These are phyloP conservation scores for Diplodia intermedia DNA, from an alignment of 2,329 filamentous ascomycete genomes.

Conservation along the genomic window DNA sequence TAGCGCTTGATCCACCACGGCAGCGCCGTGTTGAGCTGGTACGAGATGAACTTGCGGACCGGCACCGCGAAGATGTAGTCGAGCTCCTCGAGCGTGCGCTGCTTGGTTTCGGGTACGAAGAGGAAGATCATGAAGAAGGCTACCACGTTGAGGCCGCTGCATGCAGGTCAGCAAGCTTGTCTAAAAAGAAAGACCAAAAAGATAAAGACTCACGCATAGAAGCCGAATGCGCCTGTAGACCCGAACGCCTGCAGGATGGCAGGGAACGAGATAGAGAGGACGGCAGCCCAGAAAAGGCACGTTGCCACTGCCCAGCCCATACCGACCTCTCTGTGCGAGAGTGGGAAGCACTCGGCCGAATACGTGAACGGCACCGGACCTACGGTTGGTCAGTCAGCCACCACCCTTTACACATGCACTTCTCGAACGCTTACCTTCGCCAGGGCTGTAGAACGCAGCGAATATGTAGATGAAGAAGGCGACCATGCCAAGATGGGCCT, in stretches of 20 bases:
- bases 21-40: slow-evolving; percentile 48
- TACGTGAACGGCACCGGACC: slow-evolving; percentile 52
- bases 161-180: slow-evolving; percentile 39
- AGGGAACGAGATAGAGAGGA: slow-evolving; percentile 50
- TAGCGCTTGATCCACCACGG: slow-evolving; percentile 58
- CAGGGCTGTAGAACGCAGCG: slow-evolving; percentile 59
- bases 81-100: slow-evolving; percentile 46
- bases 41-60: slow-evolving; percentile 49
- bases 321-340: slow-evolving; percentile 47
- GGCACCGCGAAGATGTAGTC: slow-evolving; percentile 61
- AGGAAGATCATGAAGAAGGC: slow-evolving; percentile 44
- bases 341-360: slow-evolving; percentile 53
- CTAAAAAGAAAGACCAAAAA: too few relatives aligned
- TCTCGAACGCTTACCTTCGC: slow-evolving; percentile 40
- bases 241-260: slow-evolving; percentile 45
- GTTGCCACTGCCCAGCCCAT: slow-evolving; percentile 52
- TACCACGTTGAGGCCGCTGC: slow-evolving; percentile 47
- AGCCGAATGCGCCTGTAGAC: slow-evolving; percentile 61
- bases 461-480: slow-evolving; percentile 58
- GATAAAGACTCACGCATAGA: slow-evolving; percentile 55
- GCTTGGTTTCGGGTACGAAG: slow-evolving; percentile 44
- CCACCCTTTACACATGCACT: neutral
- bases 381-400: neutral
- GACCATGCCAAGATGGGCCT: slow-evolving; percentile 43
- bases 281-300: slow-evolving; percentile 51